phyloP scores from a whole-genome alignment of 2,329 filamentous ascomycete species.

The Byssothecium circinans region DNA sequence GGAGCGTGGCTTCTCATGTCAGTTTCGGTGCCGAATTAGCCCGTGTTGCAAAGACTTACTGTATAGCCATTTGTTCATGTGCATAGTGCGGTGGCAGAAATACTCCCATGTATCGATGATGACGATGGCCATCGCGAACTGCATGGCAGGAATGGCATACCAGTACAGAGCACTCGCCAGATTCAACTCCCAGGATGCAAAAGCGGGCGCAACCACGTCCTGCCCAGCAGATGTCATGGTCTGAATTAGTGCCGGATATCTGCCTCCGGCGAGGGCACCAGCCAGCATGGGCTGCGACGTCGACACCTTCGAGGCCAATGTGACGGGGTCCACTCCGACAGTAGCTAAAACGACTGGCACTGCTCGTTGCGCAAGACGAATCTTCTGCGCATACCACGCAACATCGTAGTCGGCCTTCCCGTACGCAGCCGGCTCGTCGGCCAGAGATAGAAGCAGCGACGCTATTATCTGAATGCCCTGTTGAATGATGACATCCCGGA shows the following conservation, averaged over 20 bases:
- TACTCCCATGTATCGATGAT: conserved; percentile 98
- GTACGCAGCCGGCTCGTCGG: conserved; percentile 71
- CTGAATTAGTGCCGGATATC: conserved; percentile 72
- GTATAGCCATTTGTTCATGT: conserved; percentile 96
- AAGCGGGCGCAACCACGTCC: conserved; percentile 62
- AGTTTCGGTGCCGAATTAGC: conserved; percentile 1
- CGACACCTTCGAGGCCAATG: conserved; percentile 74
- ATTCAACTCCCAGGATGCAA: conserved; percentile 79
- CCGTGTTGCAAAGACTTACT: conserved; percentile 59
- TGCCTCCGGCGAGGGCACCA: conserved; percentile 74
- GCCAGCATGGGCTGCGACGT: conserved; percentile 72
- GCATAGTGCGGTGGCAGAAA: conserved; percentile 94
- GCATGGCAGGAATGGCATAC: conserved; percentile 71
- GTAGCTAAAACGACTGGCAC: conserved; percentile 71
- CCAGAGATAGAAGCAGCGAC: conserved; percentile 66
- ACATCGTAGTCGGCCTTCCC: conserved; percentile 86
- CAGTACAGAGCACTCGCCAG: conserved; percentile 80
- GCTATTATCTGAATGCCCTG: conserved; percentile 84
- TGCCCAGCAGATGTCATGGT: conserved; percentile 58
- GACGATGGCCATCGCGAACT: conserved; percentile 73
- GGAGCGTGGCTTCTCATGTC: conserved; percentile 69
- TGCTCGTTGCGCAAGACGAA: conserved; percentile 77
- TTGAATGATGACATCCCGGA: conserved; percentile 88
- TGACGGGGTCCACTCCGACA: conserved; percentile 74
- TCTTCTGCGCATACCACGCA: conserved; percentile 82